A percentile compares a stretch with the other conserved stretches of the same genome.
Evolutionary conservation across 805 yeast genomes (phyloP).

Genomic region (Suhomyces sp.): DNA sequence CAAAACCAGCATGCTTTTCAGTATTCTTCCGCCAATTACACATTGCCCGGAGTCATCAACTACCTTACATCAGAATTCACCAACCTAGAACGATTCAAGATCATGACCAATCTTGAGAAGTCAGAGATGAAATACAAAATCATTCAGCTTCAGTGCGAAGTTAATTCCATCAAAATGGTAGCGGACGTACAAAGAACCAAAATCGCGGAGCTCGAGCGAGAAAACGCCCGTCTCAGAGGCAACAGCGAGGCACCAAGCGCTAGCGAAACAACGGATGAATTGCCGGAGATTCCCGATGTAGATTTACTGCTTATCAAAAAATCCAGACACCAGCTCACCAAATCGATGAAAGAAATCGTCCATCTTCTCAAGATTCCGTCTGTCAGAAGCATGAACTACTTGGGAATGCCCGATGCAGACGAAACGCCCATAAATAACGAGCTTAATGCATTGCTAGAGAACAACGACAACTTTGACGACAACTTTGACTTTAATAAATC

Average conservation of each 20-base stretch:
- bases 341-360: slow-evolving; percentile 35
- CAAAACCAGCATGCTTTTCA: slow-evolving; percentile 5
- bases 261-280: background rate
- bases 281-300: slow-evolving; percentile 27
- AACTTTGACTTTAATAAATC: slow-evolving; percentile 10
- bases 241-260: no score
- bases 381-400: slow-evolving; percentile 14
- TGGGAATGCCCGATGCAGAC: slow-evolving; percentile 21
- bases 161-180: slow-evolving; percentile 41
- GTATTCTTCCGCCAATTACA: slow-evolving; percentile 29
- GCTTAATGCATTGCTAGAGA: slow-evolving; percentile 15
- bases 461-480: slow-evolving; percentile 11
- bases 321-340: slow-evolving; percentile 31
- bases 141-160: slow-evolving; percentile 50
- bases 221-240: slow-evolving; percentile 7
- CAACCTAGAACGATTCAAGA: slow-evolving; percentile 37
- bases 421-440: slow-evolving; percentile 11
- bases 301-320: slow-evolving; percentile 31
- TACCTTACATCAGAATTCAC: slow-evolving; percentile 59
- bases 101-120: slow-evolving; percentile 52
- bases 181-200: slow-evolving; percentile 41
- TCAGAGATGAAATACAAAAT: slow-evolving; percentile 51
- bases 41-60: slow-evolving; percentile 59
- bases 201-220: slow-evolving; percentile 37
- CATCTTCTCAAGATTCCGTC: slow-evolving; percentile 30